Evolutionary conservation across 139 green algal species (phyloP).

Genomic region (Marvania coccoides): DNA sequence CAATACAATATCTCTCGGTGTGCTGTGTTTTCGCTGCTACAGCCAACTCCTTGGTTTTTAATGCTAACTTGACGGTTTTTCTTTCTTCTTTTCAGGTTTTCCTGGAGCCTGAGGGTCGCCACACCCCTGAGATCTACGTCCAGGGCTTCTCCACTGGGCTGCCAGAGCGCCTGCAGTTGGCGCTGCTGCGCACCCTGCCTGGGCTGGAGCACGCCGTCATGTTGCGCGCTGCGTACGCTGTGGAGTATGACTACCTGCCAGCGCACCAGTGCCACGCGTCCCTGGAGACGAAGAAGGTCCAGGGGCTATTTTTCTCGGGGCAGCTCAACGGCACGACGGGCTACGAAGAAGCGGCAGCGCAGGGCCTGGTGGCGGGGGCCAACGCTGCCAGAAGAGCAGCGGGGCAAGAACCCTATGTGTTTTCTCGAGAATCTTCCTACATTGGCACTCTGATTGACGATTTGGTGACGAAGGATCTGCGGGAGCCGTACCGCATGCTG

Average conservation of each 20-base stretch:
- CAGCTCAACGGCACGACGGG: conserved; percentile 98
- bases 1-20: no score
- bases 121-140: conserved; percentile 93
- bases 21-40: no score
- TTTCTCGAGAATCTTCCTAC: conserved; percentile 77
- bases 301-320: conserved; percentile 90
- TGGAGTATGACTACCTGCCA: conserved; percentile 99
- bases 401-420: conserved; percentile 31
- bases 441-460: conserved; percentile 95
- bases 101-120: conserved; percentile 90
- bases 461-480: conserved; percentile 91
- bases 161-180: conserved; percentile 86
- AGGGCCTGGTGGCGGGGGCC: conserved; percentile 85
- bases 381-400: conserved; percentile 77
- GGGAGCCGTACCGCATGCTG: conserved; percentile 97
- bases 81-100: conserved; percentile 65
- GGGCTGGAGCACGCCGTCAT: conserved; percentile 79
- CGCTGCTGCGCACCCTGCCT: conserved; percentile 86
- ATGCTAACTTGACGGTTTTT: not conserved
- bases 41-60: not conserved
- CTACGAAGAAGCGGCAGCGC: conserved; percentile 92
- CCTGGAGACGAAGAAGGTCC: conserved; percentile 86
- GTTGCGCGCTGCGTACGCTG: conserved; percentile 91
- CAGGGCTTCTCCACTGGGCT: conserved; percentile 88
- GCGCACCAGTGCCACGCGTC: conserved; percentile 81